Percentiles rank a stretch among this genome's conserved stretches.
Evolutionary conservation across 805 yeast genomes (phyloP).

Genomic region (Pichia paraexigua): DNA sequence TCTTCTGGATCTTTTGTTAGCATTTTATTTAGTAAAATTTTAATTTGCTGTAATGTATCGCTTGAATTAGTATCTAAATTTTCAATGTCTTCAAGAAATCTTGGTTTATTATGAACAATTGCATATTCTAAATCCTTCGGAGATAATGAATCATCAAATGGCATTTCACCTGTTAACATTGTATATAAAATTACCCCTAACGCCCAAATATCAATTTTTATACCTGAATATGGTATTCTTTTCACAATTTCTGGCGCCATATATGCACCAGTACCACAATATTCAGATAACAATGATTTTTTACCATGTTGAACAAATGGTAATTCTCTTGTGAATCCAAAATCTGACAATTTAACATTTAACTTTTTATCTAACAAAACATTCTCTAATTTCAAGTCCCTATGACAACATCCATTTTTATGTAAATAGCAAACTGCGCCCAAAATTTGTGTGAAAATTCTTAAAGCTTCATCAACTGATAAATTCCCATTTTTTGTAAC

Average conservation of each 20-base stretch:
- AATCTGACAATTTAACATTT: slow-evolving; percentile 75
- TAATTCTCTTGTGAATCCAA: slow-evolving; percentile 85
- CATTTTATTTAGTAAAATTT: slow-evolving; percentile 44
- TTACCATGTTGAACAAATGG: slow-evolving; percentile 24
- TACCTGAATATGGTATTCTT: slow-evolving; percentile 67
- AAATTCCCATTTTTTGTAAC: slow-evolving; percentile 46
- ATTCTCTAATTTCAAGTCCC: slow-evolving; percentile 94
- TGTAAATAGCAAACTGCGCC: slow-evolving; percentile 77
- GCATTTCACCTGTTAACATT: slow-evolving; percentile 77
- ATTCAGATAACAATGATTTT: slow-evolving; percentile 51
- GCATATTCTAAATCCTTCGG: slow-evolving; percentile 54
- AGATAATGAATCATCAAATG: slow-evolving; percentile 68
- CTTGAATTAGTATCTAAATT: background rate
- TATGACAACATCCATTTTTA: slow-evolving; percentile 71
- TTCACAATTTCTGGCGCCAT: slow-evolving; percentile 91
- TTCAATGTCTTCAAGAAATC: slow-evolving; percentile 30
- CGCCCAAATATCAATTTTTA: slow-evolving; percentile 84
- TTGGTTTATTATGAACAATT: slow-evolving; percentile 62
- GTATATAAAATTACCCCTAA: slow-evolving; percentile 85
- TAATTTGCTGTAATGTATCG: slow-evolving; percentile 35
- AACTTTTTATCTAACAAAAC: slow-evolving; percentile 54
- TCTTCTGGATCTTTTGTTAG: slow-evolving; percentile 56
- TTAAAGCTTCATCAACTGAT: slow-evolving; percentile 41
- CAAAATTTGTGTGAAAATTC: slow-evolving; percentile 55
- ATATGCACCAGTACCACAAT: slow-evolving; percentile 91